Evolutionary conservation across 805 yeast species (phyloP), one percentile per base, ranked within the genome.

Genomic region (Ogataea chonburiensis): DNA sequence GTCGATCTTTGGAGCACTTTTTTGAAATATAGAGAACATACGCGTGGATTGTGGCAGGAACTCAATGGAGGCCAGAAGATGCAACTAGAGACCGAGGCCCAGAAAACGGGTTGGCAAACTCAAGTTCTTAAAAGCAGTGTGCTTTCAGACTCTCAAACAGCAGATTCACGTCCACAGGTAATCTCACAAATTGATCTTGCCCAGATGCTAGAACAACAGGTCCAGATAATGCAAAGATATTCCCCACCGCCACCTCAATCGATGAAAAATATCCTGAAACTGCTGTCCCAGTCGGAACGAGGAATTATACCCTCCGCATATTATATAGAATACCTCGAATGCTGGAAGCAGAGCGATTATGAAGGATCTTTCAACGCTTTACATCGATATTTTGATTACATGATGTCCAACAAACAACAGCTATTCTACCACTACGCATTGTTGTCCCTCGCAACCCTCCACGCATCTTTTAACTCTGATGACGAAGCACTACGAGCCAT

Each of bases 381-480:
- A 49, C 77, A 75, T 50, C 57, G 74, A 27, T 76, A 73, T 43
- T 85, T 80, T 55, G 94, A 85, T 57, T 82, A 84, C 50, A 77
- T 81, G 78, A 77, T 83, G 59, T 77, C 87, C 7, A 74, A 71
- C 39, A 73, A 73, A 45, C 76, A 78, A 21, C 75, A 76, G 38
- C 69, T 73, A 28, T 78, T 77, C 46, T 86, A 84, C 50, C 95
- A 86, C 52, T 81, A 81, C 56, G 89, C 94, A 1, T 63, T 86
- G 20, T 66, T 86, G 13, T 79, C 84, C 2, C 62, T 82, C 31
- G 94, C 93, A 0, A 68, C 84, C 0, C 61, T 85, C 25, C 87
- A 86, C 46, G 79, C 81, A 15, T 74, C 73, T 34, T 84, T 82
- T 55, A 78, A 79, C 18, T 77, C 79, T 38, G 73, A 73, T 44